Percentiles rank a stretch among this genome's conserved stretches.
Conservation (phyloP, 805 yeast species). For the Maudiozyma serrabonitensis region DNA sequence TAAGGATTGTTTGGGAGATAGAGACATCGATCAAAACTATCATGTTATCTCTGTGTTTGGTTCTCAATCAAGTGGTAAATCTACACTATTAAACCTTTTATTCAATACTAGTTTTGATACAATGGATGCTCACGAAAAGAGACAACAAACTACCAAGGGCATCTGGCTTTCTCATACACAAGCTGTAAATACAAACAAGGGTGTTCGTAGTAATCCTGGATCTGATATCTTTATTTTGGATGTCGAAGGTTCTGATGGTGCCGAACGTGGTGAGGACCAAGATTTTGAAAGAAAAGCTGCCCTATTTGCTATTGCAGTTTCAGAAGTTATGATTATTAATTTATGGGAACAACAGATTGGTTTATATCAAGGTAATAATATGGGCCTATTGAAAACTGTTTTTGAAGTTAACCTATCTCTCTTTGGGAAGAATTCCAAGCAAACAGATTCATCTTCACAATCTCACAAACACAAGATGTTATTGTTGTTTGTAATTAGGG, state of each 20-base stretch:
- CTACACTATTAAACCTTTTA: conserved; percentile 76
- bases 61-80: conserved; percentile 93
- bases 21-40: conserved; percentile 56
- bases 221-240: conserved; percentile 69
- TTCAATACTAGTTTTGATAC: conserved; percentile 87
- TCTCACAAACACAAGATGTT: conserved; percentile 47
- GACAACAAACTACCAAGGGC: conserved; percentile 89
- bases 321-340: conserved; percentile 83
- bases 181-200: conserved; percentile 25
- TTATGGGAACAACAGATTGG: conserved; percentile 98
- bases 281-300: conserved; percentile 97
- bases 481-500: conserved; percentile 81
- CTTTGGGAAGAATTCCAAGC: conserved; percentile 49
- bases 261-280: conserved; percentile 97
- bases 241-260: conserved; percentile 98
- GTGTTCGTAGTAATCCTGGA: conserved; percentile 3
- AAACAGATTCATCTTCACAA: background rate
- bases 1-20: conserved; percentile 13
- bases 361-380: conserved; percentile 92
- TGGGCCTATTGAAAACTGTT: conserved; percentile 91
- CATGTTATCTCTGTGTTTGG: conserved; percentile 95
- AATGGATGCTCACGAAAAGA: conserved; percentile 67
- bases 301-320: conserved; percentile 82
- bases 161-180: conserved; percentile 63
- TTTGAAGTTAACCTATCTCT: conserved; percentile 88